Percentiles rank a stretch among this genome's conserved stretches.
phyloP scores from a whole-genome alignment of 495 filamentous ascomycete species.

The Melanomma pulvis-pyrius region DNA sequence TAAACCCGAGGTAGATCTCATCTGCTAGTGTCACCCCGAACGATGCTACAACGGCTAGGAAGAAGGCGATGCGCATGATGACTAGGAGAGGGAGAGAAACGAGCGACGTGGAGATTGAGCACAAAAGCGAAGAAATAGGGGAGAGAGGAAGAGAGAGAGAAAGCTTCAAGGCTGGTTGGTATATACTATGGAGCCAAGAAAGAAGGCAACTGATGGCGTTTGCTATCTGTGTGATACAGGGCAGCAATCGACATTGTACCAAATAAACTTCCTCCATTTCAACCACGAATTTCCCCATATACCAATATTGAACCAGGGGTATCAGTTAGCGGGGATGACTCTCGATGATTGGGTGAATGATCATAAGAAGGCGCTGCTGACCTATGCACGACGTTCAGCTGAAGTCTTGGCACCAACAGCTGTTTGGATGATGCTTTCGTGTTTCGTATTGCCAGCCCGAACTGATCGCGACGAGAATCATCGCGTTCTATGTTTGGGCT shows the following conservation, averaged over 20 bases:
- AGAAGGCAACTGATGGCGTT: neutral
- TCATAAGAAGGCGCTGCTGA: neutral
- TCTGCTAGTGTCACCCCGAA: slow-evolving; percentile 33
- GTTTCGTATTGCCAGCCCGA: neutral
- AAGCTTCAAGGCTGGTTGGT: no score
- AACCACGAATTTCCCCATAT: neutral
- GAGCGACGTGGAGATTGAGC: neutral
- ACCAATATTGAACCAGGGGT: neutral
- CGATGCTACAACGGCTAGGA: slow-evolving; percentile 9
- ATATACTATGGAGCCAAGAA: neutral
- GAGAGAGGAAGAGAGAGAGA: neutral
- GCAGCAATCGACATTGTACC: neutral
- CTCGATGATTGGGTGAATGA: neutral
- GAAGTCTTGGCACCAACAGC: neutral
- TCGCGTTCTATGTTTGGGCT: no score
- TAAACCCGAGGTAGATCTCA: slow-evolving; percentile 65
- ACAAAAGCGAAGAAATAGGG: neutral
- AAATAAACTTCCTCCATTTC: neutral
- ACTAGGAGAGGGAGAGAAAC: neutral
- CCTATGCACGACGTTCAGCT: neutral
- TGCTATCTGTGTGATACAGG: neutral
- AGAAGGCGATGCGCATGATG: neutral
- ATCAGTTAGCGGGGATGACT: neutral
- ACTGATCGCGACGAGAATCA: neutral
- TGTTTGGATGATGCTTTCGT: neutral